Evolutionary conservation across 805 yeast genomes (phyloP).

Genomic region (Metschnikowia bowlesiae): DNA sequence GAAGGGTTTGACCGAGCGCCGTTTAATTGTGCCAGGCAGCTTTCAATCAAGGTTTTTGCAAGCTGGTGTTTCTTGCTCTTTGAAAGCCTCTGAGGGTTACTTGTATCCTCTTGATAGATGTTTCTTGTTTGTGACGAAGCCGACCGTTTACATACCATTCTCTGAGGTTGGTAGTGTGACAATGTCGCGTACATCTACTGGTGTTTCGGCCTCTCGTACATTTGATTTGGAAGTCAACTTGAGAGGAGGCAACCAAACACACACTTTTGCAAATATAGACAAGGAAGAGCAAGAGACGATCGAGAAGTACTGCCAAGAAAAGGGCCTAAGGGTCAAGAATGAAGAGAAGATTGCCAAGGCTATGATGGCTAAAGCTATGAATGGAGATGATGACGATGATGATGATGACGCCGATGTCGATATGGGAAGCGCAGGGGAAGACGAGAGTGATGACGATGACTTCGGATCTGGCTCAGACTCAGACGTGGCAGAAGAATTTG

Average conservation of each 20-base stretch:
- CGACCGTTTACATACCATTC: constrained; percentile 87
- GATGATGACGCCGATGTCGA: constrained; percentile 44
- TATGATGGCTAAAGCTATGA: constrained; percentile 72
- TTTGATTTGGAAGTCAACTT: constrained; percentile 83
- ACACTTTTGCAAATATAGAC: constrained; percentile 82
- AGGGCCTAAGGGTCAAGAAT: constrained; percentile 76
- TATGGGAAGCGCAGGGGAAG: constrained; percentile 74
- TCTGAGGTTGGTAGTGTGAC: constrained; percentile 72
- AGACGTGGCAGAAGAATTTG: constrained; percentile 82
- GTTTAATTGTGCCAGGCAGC: constrained; percentile 79
- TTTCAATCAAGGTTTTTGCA: constrained; percentile 72
- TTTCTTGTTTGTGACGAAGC: constrained; percentile 86
- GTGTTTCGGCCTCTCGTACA: constrained; percentile 76
- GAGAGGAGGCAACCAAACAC: constrained; percentile 59
- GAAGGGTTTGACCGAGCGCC: constrained; percentile 84
- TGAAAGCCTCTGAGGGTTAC: constrained; percentile 93
- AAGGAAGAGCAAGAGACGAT: constrained; percentile 83
- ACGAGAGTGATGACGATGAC: constrained; percentile 81
- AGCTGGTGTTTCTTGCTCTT: constrained; percentile 86
- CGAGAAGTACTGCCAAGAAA: constrained; percentile 71
- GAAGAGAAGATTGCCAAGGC: constrained; percentile 87
- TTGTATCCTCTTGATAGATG: constrained; percentile 90
- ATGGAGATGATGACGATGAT: constrained; percentile 52
- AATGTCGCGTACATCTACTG: constrained; percentile 81
- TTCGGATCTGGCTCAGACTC: constrained; percentile 61